These are phyloP conservation scores for Penicillium occitanis DNA, from an alignment of 2,329 filamentous ascomycete species.

Conservation along the genomic window DNA sequence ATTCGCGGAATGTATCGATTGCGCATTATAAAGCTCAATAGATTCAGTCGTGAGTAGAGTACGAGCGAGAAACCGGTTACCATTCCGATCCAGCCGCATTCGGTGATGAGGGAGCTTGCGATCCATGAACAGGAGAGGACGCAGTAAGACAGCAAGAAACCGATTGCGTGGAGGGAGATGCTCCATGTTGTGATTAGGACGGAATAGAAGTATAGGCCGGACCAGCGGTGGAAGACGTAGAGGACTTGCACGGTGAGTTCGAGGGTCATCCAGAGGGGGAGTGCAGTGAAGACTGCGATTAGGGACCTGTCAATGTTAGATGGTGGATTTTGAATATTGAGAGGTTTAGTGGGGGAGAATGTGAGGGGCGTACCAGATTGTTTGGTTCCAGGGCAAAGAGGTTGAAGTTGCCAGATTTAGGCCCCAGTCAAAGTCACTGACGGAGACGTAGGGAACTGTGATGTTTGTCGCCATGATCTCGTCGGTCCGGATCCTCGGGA, in stretches of 20 bases:
- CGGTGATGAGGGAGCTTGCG: slow-evolving; percentile 21
- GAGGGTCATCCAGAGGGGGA: slow-evolving; percentile 22
- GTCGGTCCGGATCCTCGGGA: not conserved
- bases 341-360: not conserved
- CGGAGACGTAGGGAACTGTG: slow-evolving; percentile 20
- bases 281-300: slow-evolving; percentile 18
- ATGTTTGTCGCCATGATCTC: slow-evolving; percentile 17
- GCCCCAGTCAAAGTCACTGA: slow-evolving; percentile 17
- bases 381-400: slow-evolving; percentile 19
- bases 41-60: slow-evolving; percentile 43
- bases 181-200: slow-evolving; percentile 26
- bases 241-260: slow-evolving; percentile 26
- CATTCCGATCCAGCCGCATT: slow-evolving; percentile 42
- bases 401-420: not conserved
- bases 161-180: slow-evolving; percentile 25
- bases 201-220: slow-evolving; percentile 28
- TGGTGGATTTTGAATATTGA: not conserved
- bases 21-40: slow-evolving; percentile 32
- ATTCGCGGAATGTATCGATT: slow-evolving; percentile 24
- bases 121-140: slow-evolving; percentile 33
- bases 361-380: slow-evolving; percentile 16
- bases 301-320: slow-evolving; percentile 16
- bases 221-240: slow-evolving; percentile 25
- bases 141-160: slow-evolving; percentile 26
- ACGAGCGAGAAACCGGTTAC: slow-evolving; percentile 44